phyloP scores from a whole-genome alignment of 2,329 filamentous ascomycete genomes.

The Exophiala bonariae region DNA sequence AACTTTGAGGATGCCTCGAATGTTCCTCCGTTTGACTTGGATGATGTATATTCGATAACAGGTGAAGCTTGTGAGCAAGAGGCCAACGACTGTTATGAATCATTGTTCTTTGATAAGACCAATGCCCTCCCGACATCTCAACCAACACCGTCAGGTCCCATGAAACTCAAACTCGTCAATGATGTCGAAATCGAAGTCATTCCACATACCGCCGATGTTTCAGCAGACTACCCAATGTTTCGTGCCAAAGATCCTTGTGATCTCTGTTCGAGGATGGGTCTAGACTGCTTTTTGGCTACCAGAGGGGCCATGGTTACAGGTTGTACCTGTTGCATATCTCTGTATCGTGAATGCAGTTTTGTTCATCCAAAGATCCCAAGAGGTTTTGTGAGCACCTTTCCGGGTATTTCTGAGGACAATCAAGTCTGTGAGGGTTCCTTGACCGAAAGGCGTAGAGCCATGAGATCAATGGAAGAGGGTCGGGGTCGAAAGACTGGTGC shows the following conservation, averaged over 20 bases:
- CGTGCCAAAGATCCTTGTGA: conserved; percentile 47
- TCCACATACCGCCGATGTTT: conserved; percentile 22
- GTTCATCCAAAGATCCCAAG: conserved; percentile 42
- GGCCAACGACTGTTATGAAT: conserved; percentile 37
- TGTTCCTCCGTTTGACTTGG: conserved; percentile 36
- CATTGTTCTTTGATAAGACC: conserved; percentile 43
- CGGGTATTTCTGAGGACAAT: conserved; percentile 43
- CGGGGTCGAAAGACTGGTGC: conserved; percentile 64
- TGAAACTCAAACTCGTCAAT: conserved; percentile 29
- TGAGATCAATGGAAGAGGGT: conserved; percentile 43
- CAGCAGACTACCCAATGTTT: conserved; percentile 44
- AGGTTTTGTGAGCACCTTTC: conserved; percentile 45
- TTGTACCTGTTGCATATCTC: conserved; percentile 49
- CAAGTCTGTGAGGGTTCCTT: conserved; percentile 34
- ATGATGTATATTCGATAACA: conserved; percentile 41
- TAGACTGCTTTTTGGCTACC: conserved; percentile 48
- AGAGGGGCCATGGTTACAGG: conserved; percentile 45
- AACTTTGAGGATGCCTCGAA: conserved; percentile 48
- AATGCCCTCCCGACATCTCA: conserved; percentile 39
- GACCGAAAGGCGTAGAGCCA: conserved; percentile 38
- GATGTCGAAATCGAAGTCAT: conserved; percentile 29
- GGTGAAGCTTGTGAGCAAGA: conserved; percentile 41
- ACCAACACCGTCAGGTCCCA: conserved; percentile 25
- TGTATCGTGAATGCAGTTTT: conserved; percentile 50
- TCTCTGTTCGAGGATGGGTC: conserved; percentile 46